Evolutionary conservation across 2,329 filamentous ascomycete species (phyloP).

Genomic region (Cercospora sojina): DNA sequence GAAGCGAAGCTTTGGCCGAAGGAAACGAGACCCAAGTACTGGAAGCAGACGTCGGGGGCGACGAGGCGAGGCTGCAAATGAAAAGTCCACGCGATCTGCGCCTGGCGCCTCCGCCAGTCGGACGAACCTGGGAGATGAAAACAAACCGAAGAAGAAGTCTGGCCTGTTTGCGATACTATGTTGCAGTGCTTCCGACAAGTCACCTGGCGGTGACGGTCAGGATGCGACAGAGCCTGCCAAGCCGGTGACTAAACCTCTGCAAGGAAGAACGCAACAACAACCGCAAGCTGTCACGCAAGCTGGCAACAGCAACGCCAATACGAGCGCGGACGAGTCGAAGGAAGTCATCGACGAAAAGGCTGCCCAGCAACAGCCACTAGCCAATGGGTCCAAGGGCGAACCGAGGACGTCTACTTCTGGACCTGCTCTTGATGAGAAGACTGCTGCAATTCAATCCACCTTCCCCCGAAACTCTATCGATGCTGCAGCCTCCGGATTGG

Average conservation of each 20-base stretch:
- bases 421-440: constrained; percentile 24
- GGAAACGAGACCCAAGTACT: constrained; percentile 47
- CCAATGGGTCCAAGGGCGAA: constrained; percentile 21
- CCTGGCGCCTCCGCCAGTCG: constrained; percentile 32
- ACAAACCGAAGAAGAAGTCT: constrained; percentile 45
- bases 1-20: constrained; percentile 48
- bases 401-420: constrained; percentile 15
- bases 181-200: constrained; percentile 63
- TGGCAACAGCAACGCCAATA: constrained; percentile 43
- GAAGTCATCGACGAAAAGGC: constrained; percentile 49
- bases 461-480: neutral
- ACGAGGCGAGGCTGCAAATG: constrained; percentile 37
- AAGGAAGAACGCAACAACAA: constrained; percentile 37
- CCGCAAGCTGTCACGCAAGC: constrained; percentile 53
- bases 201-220: constrained; percentile 56
- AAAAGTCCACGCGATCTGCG: constrained; percentile 42
- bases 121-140: constrained; percentile 33
- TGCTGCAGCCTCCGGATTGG: neutral
- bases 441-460: constrained; percentile 18
- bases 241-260: constrained; percentile 41
- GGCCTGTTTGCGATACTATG: constrained; percentile 58
- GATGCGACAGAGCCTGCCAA: constrained; percentile 52
- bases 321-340: constrained; percentile 46
- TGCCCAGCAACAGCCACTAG: constrained; percentile 14
- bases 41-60: constrained; percentile 48